Conservation (phyloP, 2,329 filamentous ascomycete genomes). For the Claviceps maximensis region DNA sequence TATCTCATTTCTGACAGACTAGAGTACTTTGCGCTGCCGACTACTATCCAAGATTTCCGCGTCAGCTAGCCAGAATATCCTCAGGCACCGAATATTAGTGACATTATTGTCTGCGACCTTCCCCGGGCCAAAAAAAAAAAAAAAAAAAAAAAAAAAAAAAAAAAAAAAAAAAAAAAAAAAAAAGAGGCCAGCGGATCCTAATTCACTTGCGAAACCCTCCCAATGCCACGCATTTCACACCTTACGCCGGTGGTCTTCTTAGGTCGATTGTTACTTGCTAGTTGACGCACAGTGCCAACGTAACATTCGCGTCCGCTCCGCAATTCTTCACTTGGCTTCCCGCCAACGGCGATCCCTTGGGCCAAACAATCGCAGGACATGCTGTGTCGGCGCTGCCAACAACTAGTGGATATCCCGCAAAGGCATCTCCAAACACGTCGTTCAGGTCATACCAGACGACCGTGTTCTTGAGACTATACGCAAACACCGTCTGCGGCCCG, state of each 20-base stretch:
- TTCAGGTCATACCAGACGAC: constrained; percentile 27
- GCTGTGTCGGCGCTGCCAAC: constrained; percentile 15
- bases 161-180: no score
- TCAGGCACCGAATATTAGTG: no score
- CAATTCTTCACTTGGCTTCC: constrained; percentile 27
- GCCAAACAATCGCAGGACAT: constrained; percentile 25
- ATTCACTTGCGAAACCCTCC: not conserved
- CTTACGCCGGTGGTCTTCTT: not conserved
- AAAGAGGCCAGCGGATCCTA: no score
- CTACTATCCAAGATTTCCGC: no score
- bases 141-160: no score
- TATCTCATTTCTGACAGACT: no score
- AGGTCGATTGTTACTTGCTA: not conserved
- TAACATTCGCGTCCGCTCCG: constrained; percentile 18
- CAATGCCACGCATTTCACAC: not conserved
- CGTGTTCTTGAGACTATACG: constrained; percentile 23
- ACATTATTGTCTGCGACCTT: no score
- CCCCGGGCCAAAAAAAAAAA: no score
- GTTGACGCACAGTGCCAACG: constrained; percentile 20
- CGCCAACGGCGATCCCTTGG: constrained; percentile 19
- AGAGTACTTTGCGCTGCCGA: no score
- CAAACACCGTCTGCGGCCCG: constrained; percentile 26
- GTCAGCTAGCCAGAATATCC: no score
- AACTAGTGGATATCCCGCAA: constrained; percentile 20
- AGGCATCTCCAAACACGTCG: constrained; percentile 27